Conservation (phyloP, 768 basidiomycete genomes). For the Mycena chlorophos region DNA sequence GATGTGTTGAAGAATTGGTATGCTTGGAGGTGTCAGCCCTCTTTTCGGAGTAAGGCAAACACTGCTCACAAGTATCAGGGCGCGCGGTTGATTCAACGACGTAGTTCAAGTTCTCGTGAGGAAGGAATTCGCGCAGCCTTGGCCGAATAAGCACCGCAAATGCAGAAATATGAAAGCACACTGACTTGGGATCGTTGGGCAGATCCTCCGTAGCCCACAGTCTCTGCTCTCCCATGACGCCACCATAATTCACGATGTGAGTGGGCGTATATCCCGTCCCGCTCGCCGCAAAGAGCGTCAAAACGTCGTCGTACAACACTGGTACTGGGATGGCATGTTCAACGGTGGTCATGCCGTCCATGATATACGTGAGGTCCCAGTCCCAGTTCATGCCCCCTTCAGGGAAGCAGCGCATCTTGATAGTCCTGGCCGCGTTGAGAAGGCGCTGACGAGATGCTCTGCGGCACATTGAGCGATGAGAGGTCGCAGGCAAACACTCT, state of each 20-base stretch:
- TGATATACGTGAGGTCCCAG: slow-evolving; percentile 77
- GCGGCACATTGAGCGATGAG: background rate
- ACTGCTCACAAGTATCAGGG: slow-evolving; percentile 54
- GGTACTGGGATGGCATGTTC: slow-evolving; percentile 72
- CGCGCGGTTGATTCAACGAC: slow-evolving; percentile 62
- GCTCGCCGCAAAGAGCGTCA: slow-evolving; percentile 61
- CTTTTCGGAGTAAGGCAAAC: background rate
- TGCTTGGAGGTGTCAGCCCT: slow-evolving; percentile 38
- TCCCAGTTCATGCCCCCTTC: slow-evolving; percentile 81
- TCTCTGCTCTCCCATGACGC: slow-evolving; percentile 62
- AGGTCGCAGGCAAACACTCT: background rate
- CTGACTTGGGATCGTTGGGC: slow-evolving; percentile 68
- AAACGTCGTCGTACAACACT: slow-evolving; percentile 63
- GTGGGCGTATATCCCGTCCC: slow-evolving; percentile 76
- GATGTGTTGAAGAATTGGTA: slow-evolving; percentile 71
- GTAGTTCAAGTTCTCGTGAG: slow-evolving; percentile 63
- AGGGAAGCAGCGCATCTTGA: slow-evolving; percentile 71
- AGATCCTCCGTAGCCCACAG: slow-evolving; percentile 68
- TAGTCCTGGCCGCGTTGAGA: slow-evolving; percentile 56
- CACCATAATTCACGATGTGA: slow-evolving; percentile 79
- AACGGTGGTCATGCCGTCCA: slow-evolving; percentile 83
- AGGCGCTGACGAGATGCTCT: slow-evolving; percentile 66
- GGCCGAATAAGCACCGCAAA: background rate
- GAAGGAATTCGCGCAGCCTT: slow-evolving; percentile 63
- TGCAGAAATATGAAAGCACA: background rate